phyloP scores from a whole-genome alignment of 768 basidiomycete genomes.

The Tulasnella sp. region DNA sequence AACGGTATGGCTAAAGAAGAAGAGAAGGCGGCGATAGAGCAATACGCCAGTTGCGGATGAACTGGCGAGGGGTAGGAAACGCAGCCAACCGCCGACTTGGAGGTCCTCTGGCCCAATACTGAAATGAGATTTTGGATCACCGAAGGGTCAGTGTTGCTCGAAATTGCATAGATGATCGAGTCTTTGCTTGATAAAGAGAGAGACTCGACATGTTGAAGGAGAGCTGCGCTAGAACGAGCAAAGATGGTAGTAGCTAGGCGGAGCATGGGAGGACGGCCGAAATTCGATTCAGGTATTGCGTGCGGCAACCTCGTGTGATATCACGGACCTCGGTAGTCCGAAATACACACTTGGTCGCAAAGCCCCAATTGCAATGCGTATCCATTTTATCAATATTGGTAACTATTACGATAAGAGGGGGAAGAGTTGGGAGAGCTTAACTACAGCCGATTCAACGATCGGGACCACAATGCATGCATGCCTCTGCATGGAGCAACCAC shows the following conservation, averaged over 20 bases:
- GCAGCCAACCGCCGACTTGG: background rate
- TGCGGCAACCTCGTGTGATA: slow-evolving; percentile 1
- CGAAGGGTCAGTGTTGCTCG: slow-evolving; percentile 7
- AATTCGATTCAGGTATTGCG: background rate
- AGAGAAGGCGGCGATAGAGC: slow-evolving; percentile 5
- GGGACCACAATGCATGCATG: background rate
- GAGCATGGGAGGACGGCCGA: slow-evolving; percentile 7
- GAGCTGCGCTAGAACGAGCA: background rate
- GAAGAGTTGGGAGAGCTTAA: background rate
- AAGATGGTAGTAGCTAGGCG: slow-evolving; percentile 5
- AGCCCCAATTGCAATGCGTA: background rate
- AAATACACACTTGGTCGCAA: background rate
- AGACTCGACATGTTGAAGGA: background rate
- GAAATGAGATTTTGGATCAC: background rate
- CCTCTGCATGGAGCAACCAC: background rate
- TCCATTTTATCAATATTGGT: background rate
- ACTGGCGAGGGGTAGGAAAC: background rate
- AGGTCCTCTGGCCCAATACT: background rate
- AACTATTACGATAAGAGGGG: background rate
- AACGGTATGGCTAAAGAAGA: background rate
- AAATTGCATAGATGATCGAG: slow-evolving; percentile 2
- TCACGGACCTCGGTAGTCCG: background rate
- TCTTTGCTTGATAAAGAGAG: background rate
- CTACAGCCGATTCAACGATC: background rate
- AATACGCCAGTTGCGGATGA: background rate